Conservation (phyloP, 495 filamentous ascomycete genomes). For the Daldinia caldariorum region DNA sequence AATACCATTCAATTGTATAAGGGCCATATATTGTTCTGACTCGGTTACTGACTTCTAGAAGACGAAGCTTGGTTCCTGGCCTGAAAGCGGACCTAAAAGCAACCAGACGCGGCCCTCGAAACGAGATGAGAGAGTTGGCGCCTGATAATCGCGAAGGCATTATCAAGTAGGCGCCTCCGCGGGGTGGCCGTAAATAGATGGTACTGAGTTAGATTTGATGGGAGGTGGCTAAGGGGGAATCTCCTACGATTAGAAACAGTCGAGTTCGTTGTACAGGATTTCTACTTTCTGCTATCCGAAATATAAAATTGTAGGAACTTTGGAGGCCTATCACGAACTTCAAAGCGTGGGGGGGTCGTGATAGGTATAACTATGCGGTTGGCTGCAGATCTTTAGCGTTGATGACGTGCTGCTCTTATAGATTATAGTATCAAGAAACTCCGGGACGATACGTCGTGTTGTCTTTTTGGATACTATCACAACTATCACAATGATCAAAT, state of each 20-base stretch:
- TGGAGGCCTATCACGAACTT: background rate
- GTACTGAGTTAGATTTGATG: background rate
- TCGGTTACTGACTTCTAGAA: background rate
- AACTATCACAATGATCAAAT: no score
- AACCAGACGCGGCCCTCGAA: conserved; percentile 2
- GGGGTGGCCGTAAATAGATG: background rate
- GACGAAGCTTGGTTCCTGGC: conserved; percentile 7
- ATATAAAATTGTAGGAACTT: background rate
- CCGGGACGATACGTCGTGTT: background rate
- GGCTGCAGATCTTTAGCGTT: background rate
- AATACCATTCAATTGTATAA: background rate
- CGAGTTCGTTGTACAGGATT: background rate
- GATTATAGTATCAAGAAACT: background rate
- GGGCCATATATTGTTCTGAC: background rate
- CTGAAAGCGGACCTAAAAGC: background rate
- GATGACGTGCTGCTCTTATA: background rate
- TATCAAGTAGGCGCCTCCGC: background rate
- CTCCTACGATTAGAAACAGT: background rate
- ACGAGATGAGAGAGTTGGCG: background rate
- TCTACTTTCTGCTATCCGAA: background rate
- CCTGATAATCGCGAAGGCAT: background rate
- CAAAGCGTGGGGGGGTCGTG: background rate
- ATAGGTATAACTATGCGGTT: background rate
- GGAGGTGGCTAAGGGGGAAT: background rate
- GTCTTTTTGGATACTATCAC: no score